Percentiles rank a stretch among this genome's conserved stretches.
These are phyloP conservation scores for Entophlyctis luteolus DNA, from an alignment of 192 early-diverging fungal species.

Conservation along the genomic window DNA sequence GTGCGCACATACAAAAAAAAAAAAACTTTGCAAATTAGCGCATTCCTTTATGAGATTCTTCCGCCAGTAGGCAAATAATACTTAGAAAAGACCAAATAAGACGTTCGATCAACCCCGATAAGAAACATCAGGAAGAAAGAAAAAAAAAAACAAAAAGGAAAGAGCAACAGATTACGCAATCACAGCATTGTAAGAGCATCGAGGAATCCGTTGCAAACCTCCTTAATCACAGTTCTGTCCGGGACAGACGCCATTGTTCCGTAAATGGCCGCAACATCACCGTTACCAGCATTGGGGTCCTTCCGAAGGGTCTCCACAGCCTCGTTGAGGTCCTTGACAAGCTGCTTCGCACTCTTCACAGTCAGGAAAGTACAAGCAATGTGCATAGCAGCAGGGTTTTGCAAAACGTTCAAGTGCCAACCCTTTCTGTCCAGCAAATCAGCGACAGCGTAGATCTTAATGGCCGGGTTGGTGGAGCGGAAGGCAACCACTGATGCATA, in stretches of 20 bases:
- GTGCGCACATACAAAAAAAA: no score
- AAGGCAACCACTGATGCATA: slow-evolving; percentile 79
- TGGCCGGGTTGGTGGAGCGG: slow-evolving; percentile 52
- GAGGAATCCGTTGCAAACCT: slow-evolving; percentile 82
- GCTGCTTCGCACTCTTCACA: slow-evolving; percentile 61
- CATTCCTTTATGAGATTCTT: no score
- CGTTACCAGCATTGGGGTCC: slow-evolving; percentile 63
- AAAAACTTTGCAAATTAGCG: no score
- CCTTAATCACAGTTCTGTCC: slow-evolving; percentile 77
- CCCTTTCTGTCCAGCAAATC: slow-evolving; percentile 76
- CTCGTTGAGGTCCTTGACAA: slow-evolving; percentile 74
- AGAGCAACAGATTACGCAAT: not conserved
- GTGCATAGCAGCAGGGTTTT: slow-evolving; percentile 85
- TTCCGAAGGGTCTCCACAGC: slow-evolving; percentile 64
- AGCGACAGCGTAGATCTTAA: slow-evolving; percentile 80
- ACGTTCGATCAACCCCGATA: no score
- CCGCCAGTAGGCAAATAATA: no score
- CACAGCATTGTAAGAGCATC: slow-evolving; percentile 66
- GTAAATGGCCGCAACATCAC: slow-evolving; percentile 84
- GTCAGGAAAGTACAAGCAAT: slow-evolving; percentile 85
- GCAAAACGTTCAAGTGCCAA: slow-evolving; percentile 85
- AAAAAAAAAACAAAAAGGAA: not conserved
- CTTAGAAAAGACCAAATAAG: no score
- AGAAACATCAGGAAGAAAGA: no score
- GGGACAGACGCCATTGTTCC: slow-evolving; percentile 88